Conservation (phyloP, 23 red algal genomes). For the Gracilaria vermiculophylla region DNA sequence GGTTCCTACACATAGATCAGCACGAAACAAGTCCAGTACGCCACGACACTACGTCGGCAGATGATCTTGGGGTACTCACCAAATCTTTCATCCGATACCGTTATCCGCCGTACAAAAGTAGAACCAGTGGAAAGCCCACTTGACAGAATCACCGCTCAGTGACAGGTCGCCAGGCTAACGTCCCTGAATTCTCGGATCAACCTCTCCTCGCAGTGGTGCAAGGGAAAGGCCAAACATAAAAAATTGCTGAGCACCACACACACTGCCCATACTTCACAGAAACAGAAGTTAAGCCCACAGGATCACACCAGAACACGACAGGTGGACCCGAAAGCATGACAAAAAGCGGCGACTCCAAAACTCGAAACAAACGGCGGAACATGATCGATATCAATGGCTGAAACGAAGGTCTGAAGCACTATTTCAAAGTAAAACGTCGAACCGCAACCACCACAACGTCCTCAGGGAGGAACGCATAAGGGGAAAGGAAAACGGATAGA, state of each 20-base stretch:
- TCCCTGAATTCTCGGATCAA: slow-evolving; percentile 13
- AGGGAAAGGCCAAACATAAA: neutral
- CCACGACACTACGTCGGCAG: neutral
- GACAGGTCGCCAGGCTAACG: neutral
- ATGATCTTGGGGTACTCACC: neutral
- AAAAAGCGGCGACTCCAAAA: neutral
- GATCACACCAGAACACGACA: neutral
- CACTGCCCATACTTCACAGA: neutral
- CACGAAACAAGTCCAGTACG: neutral
- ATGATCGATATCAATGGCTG: neutral
- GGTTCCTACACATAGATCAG: neutral
- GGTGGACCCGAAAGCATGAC: neutral
- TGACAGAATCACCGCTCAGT: neutral
- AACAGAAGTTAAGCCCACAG: neutral
- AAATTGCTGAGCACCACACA: neutral
- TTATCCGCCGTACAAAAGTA: neutral
- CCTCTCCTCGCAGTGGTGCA: neutral
- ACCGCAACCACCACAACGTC: slow-evolving; percentile 13
- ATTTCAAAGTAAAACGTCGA: neutral
- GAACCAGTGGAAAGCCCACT: slow-evolving; percentile 12
- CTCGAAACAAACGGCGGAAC: neutral
- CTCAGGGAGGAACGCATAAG: slow-evolving; percentile 2
- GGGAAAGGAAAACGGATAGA: too few species aligned
- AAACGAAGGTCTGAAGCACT: neutral
- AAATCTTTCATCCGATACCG: neutral